Percentiles rank a stretch among this genome's conserved stretches.
phyloP scores from a whole-genome alignment of 169 alveolate genomes.

The Cryptosporidium andersoni region DNA sequence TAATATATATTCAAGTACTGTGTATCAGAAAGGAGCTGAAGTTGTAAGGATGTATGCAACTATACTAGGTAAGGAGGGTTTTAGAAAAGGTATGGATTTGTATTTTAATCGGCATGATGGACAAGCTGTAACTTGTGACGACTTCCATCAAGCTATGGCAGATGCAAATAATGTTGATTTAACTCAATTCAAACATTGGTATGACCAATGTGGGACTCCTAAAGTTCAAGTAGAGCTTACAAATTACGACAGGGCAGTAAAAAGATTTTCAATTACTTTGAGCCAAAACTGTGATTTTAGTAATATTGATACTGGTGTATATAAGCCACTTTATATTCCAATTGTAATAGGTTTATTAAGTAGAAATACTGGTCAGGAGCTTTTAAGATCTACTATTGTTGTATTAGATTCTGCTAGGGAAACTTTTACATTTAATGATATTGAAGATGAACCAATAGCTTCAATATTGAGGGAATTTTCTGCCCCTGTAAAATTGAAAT shows the following conservation, averaged over 20 bases:
- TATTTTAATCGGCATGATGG: conserved; percentile 89
- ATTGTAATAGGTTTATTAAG: conserved; percentile 83
- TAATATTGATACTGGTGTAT: conserved; percentile 80
- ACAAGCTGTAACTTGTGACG: conserved; percentile 92
- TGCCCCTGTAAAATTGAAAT: conserved; percentile 87
- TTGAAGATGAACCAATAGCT: conserved; percentile 82
- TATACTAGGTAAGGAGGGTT: conserved; percentile 88
- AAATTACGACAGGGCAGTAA: conserved; percentile 54
- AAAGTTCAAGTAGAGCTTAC: conserved; percentile 54
- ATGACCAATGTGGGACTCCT: conserved; percentile 82
- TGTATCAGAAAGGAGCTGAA: conserved; percentile 91
- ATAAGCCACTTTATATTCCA: conserved; percentile 87
- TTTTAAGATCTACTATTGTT: conserved; percentile 72
- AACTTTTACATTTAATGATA: conserved; percentile 76
- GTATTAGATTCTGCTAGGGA: conserved; percentile 79
- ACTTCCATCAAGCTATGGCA: conserved; percentile 90
- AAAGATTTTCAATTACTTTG: conserved; percentile 77
- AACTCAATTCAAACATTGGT: conserved; percentile 89
- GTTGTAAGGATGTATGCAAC: conserved; percentile 92
- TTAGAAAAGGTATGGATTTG: conserved; percentile 89
- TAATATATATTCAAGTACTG: conserved; percentile 91
- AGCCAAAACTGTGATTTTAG: conserved; percentile 86
- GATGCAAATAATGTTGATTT: conserved; percentile 81
- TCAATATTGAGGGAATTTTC: conserved; percentile 89
- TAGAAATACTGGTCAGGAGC: conserved; percentile 77